These are phyloP conservation scores for Madurella fahalii DNA, from an alignment of 2,329 filamentous ascomycete genomes.

Conservation along the genomic window DNA sequence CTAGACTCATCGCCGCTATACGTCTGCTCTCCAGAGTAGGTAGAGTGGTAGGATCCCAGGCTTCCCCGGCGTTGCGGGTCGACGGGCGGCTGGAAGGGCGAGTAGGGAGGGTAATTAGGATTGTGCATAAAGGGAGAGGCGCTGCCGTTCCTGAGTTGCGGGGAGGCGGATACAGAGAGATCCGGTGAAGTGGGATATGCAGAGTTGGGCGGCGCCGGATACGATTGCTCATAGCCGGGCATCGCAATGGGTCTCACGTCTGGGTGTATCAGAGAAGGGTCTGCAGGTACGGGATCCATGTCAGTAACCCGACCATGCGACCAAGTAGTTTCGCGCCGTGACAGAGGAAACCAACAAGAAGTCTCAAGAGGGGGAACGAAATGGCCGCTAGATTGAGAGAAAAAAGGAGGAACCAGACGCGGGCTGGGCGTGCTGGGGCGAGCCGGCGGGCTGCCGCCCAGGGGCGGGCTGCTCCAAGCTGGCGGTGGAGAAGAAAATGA, in stretches of 20 bases:
- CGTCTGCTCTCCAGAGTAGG: slow-evolving; percentile 55
- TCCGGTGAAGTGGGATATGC: slow-evolving; percentile 59
- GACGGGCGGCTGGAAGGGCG: slow-evolving; percentile 48
- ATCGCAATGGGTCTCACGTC: slow-evolving; percentile 50
- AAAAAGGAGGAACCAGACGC: slow-evolving; percentile 42
- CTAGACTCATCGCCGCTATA: slow-evolving; percentile 61
- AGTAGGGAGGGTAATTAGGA: slow-evolving; percentile 46
- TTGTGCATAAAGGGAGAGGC: slow-evolving; percentile 63
- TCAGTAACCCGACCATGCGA: slow-evolving; percentile 32
- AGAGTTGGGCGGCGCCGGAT: slow-evolving; percentile 43
- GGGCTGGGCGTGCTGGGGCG: slow-evolving; percentile 25
- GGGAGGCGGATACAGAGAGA: slow-evolving; percentile 56
- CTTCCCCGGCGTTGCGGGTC: slow-evolving; percentile 59
- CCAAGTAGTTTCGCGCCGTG: slow-evolving; percentile 20
- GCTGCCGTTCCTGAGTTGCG: slow-evolving; percentile 51
- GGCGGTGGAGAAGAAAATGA: slow-evolving; percentile 31
- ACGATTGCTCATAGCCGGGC: slow-evolving; percentile 46
- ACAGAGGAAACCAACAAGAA: slow-evolving; percentile 50
- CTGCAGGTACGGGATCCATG: slow-evolving; percentile 36
- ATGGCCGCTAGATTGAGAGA: slow-evolving; percentile 50
- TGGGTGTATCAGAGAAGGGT: slow-evolving; percentile 54
- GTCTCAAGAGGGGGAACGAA: slow-evolving; percentile 49
- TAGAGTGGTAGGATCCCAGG: slow-evolving; percentile 65
- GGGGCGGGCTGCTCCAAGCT: slow-evolving; percentile 30
- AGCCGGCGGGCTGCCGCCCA: slow-evolving; percentile 23